phyloP scores from a whole-genome alignment of 1,284 basidiomycete species.

The Fistulinella cinereoalba region DNA sequence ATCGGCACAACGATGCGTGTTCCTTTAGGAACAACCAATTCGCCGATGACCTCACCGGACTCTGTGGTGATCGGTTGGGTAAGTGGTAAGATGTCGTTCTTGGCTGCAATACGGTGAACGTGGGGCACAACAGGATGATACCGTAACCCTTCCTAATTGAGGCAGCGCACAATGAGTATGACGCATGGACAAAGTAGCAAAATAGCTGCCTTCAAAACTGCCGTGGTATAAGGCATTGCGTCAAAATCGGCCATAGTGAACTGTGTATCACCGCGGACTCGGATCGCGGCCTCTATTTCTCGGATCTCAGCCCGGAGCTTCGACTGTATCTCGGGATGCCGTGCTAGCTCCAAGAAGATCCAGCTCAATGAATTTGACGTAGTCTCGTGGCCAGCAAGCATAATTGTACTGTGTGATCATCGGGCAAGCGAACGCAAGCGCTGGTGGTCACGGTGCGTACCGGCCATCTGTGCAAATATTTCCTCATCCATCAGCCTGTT shows the following conservation, averaged over 20 bases:
- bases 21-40: slow-evolving; percentile 37
- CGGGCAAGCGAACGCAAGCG: background rate
- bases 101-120: slow-evolving; percentile 35
- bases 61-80: slow-evolving; percentile 38
- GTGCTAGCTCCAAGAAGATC: slow-evolving; percentile 43
- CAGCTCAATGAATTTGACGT: slow-evolving; percentile 44
- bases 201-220: slow-evolving; percentile 48
- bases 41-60: slow-evolving; percentile 35
- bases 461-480: slow-evolving; percentile 54
- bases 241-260: slow-evolving; percentile 49
- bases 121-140: slow-evolving; percentile 37
- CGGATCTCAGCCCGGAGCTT: slow-evolving; percentile 42
- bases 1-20: slow-evolving; percentile 36
- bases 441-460: slow-evolving; percentile 20
- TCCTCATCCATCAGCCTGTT: slow-evolving; percentile 49
- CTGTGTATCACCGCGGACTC: slow-evolving; percentile 38
- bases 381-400: slow-evolving; percentile 54
- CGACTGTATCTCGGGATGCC: slow-evolving; percentile 37
- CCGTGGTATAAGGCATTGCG: slow-evolving; percentile 48
- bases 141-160: slow-evolving; percentile 38
- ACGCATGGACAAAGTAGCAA: background rate
- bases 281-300: slow-evolving; percentile 34
- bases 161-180: background rate
- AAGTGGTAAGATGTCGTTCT: slow-evolving; percentile 46
- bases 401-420: slow-evolving; percentile 31